phyloP scores from a whole-genome alignment of 2,329 filamentous ascomycete genomes.

The Aspergillus fumigatus region DNA sequence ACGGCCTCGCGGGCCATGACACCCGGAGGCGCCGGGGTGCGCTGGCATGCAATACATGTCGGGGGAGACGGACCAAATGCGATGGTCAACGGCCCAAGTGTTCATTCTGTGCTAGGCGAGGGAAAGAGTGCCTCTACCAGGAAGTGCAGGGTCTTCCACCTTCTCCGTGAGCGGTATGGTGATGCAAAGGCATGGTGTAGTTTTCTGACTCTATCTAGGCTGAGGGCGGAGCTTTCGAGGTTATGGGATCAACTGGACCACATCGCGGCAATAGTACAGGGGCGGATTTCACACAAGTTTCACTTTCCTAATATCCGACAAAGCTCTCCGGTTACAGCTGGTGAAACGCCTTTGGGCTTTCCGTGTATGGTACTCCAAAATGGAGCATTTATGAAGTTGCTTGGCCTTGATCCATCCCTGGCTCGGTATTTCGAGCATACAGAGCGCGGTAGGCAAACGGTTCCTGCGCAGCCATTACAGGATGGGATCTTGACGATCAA shows the following conservation, averaged over 20 bases:
- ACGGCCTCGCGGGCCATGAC: neutral
- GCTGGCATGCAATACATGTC: neutral
- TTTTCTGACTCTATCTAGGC: neutral
- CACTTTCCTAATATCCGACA: neutral
- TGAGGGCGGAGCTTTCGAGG: neutral
- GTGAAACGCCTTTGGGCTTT: no score
- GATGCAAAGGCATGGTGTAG: no score
- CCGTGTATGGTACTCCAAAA: no score
- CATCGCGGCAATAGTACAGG: neutral
- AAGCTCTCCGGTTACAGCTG: no score
- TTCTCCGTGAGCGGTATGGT: neutral
- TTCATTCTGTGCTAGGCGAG: slow-evolving; percentile 3
- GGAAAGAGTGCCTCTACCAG: slow-evolving; percentile 5
- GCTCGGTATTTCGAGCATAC: no score
- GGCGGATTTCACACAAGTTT: neutral
- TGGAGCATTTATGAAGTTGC: no score
- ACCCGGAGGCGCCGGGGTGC: slow-evolving; percentile 1
- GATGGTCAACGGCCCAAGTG: slow-evolving; percentile 6
- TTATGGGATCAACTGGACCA: neutral
- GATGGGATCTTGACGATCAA: no score
- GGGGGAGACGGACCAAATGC: slow-evolving; percentile 9
- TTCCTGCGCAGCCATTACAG: no score
- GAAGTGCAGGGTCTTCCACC: neutral
- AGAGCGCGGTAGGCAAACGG: no score
- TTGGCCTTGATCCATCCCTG: no score